These are phyloP conservation scores for Amphichorda felina DNA, from an alignment of 2,329 filamentous ascomycete genomes.

Conservation along the genomic window DNA sequence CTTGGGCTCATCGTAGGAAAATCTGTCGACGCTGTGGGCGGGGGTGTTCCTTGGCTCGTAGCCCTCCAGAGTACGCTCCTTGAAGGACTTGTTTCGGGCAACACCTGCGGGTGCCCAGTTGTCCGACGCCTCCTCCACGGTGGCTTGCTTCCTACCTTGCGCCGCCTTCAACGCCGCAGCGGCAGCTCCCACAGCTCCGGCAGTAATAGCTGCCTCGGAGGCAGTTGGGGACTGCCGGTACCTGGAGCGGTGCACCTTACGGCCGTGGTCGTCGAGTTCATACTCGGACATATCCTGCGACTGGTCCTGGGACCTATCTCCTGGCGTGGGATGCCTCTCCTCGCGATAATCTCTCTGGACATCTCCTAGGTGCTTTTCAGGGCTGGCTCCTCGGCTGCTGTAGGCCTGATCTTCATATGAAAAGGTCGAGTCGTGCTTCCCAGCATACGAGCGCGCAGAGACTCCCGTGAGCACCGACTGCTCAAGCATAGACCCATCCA, in stretches of 20 bases:
- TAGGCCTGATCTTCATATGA: conserved; percentile 18
- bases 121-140: conserved; percentile 18
- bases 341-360: conserved; percentile 24
- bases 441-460: conserved; percentile 36
- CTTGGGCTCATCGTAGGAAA: conserved; percentile 41
- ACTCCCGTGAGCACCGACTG: conserved; percentile 57
- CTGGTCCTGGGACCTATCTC: conserved; percentile 20
- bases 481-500: conserved; percentile 60
- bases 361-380: conserved; percentile 28
- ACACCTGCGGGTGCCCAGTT: conserved; percentile 38
- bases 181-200: conserved; percentile 40
- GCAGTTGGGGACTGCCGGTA: conserved; percentile 40
- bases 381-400: conserved; percentile 23
- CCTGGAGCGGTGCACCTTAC: conserved; percentile 33
- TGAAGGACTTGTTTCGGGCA: conserved; percentile 51
- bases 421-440: conserved; percentile 24
- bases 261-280: conserved; percentile 45
- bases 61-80: conserved; percentile 48
- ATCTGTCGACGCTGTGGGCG: conserved; percentile 44
- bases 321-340: conserved; percentile 27
- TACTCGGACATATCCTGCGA: conserved; percentile 41
- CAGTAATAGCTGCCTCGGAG: conserved; percentile 45
- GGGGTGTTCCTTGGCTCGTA: conserved; percentile 43
- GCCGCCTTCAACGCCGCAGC: conserved; percentile 38
- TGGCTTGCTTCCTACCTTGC: conserved; percentile 30